These are phyloP conservation scores for Rutstroemia sp. DNA, from an alignment of 2,329 filamentous ascomycete genomes.

Conservation along the genomic window DNA sequence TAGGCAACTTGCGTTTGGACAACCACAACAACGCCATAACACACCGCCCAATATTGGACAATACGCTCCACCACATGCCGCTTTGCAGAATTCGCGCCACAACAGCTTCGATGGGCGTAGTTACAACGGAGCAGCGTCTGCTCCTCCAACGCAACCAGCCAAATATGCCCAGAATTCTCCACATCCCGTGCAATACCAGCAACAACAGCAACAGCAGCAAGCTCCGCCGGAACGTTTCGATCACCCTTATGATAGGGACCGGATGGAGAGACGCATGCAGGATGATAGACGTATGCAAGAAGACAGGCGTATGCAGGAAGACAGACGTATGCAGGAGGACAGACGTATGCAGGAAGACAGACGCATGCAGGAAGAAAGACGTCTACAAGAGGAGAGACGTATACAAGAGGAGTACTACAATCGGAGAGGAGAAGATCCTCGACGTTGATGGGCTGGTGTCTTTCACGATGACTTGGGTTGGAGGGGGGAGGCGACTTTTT, in stretches of 20 bases:
- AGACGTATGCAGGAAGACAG: constrained; percentile 2
- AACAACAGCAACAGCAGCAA: constrained; percentile 13
- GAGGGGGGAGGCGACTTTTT: too few species aligned
- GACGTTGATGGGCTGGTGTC: not conserved
- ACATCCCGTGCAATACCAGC: constrained; percentile 19
- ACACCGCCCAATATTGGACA: constrained; percentile 23
- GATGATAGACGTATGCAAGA: not conserved
- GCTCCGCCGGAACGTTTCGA: constrained; percentile 6
- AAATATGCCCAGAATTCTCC: constrained; percentile 17
- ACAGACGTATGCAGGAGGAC: not conserved
- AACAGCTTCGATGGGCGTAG: constrained; percentile 27
- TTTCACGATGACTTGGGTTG: not conserved
- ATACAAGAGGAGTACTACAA: not conserved
- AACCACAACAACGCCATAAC: constrained; percentile 18
- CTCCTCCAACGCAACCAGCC: constrained; percentile 19
- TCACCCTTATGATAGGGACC: constrained; percentile 1
- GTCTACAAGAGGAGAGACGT: constrained; percentile 3
- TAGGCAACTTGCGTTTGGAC: constrained; percentile 26
- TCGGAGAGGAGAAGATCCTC: not conserved
- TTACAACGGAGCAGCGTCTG: constrained; percentile 16
- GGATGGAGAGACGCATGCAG: constrained; percentile 3
- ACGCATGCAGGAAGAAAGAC: constrained; percentile 5
- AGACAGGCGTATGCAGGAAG: not conserved
- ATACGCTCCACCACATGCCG: constrained; percentile 18
- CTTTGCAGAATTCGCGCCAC: constrained; percentile 23